Evolutionary conservation across 805 yeast species (phyloP).

Genomic region (Candida tibetensis): DNA sequence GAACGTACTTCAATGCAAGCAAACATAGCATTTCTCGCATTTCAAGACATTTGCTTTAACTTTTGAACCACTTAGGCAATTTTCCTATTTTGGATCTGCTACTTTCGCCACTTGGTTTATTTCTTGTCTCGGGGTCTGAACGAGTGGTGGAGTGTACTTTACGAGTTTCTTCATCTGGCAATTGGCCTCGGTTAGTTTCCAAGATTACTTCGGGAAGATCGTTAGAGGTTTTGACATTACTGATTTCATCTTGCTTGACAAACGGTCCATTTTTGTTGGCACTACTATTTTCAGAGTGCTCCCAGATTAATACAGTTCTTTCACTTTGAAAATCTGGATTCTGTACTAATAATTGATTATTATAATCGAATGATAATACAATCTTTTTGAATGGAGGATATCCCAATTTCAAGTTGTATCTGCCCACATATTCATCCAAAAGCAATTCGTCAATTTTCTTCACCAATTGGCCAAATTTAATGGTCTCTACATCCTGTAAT

Average conservation of each 20-base stretch:
- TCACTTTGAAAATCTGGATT: conserved; percentile 31
- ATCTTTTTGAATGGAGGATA: conserved; percentile 38
- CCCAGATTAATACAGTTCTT: conserved; percentile 37
- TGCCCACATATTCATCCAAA: conserved; percentile 24
- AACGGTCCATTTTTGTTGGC: conserved; percentile 23
- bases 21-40: no score
- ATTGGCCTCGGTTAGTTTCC: conserved; percentile 29
- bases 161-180: conserved; percentile 27
- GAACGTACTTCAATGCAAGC: no score
- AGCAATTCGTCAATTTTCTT: conserved; percentile 35
- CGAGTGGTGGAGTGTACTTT: neutral
- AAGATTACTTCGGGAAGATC: conserved; percentile 37
- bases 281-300: conserved; percentile 12
- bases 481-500: conserved; percentile 17
- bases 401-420: conserved; percentile 32
- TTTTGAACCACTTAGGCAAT: conserved; percentile 15
- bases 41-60: neutral
- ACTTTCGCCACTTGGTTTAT: conserved; percentile 4
- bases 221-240: conserved; percentile 19
- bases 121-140: neutral
- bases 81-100: neutral
- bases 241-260: conserved; percentile 15
- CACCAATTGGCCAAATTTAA: conserved; percentile 36
- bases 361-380: conserved; percentile 24
- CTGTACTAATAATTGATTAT: conserved; percentile 24